Conservation (phyloP, 75 land plant species). For the Selaginella tamariscina region DNA sequence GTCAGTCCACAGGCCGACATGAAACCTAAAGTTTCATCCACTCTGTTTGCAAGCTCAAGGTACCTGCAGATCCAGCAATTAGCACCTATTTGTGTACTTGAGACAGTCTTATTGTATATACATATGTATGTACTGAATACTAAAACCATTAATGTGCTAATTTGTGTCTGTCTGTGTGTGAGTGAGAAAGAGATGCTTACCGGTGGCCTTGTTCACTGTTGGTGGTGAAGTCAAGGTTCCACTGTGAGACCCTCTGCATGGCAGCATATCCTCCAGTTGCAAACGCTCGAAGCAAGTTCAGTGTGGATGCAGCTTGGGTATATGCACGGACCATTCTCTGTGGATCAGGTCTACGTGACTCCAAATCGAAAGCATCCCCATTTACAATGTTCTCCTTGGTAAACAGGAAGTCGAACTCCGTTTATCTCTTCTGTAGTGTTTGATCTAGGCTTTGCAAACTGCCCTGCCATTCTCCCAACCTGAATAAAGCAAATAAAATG, state of each 20-base stretch:
- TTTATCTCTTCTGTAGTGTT: constrained; percentile 40
- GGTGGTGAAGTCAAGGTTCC: constrained; percentile 68
- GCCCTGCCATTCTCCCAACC: constrained; percentile 59
- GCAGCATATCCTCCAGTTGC: constrained; percentile 80
- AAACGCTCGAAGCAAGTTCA: constrained; percentile 55
- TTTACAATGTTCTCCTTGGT: constrained; percentile 63
- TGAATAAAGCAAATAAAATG: constrained; percentile 8
- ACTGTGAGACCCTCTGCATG: constrained; percentile 58
- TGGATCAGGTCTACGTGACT: constrained; percentile 49
- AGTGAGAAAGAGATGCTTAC: too few species aligned
- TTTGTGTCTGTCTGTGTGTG: too few species aligned
- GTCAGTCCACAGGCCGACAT: constrained; percentile 64
- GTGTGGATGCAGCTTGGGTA: constrained; percentile 50
- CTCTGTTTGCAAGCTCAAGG: constrained; percentile 51
- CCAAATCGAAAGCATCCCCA: constrained; percentile 41
- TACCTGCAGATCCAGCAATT: constrained; percentile 29
- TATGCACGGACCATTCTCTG: constrained; percentile 59
- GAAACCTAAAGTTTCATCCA: constrained; percentile 71
- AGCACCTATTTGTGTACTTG: too few species aligned
- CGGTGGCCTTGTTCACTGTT: constrained; percentile 71
- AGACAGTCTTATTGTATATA: too few species aligned
- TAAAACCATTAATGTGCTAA: too few species aligned
- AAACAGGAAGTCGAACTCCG: constrained; percentile 58
- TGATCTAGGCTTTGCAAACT: constrained; percentile 61
- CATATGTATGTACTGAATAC: too few species aligned